Evolutionary conservation across 305 asterid species (phyloP), one percentile per base, ranked within the genome.

Genomic region (Ruellia speciosa): DNA sequence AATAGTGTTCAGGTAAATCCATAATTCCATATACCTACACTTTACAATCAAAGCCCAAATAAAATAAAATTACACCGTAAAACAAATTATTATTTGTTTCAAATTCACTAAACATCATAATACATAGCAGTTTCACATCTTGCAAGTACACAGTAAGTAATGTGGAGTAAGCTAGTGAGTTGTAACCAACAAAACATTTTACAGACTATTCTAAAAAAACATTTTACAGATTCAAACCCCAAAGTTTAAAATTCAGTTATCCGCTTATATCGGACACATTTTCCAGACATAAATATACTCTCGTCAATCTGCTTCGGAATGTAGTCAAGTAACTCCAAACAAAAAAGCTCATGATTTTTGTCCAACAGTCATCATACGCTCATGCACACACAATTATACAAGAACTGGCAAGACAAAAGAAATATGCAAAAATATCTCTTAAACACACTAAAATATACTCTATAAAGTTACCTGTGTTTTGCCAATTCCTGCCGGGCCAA

Each of bases 401-500:
- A 2, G 41, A 37, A 37, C 3, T 10, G 12, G 1, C 12, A 37
- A 1, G 9, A 37, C 1, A 37, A 37, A 37, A 10, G 41, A 6
- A 37, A 37, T 7, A 3, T 13, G 8, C 7, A 43, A n/a, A n/a
- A n/a, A 43, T 13, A n/a, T 43, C 16, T 4, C 14, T 14, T 47
- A 48, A 49, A 24, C 37, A 46, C 33, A 10, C 6, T 20, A n/a
- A 33, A 52, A 60, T 13, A 49, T 24, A 60, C 15, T 31, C n/a
- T 12, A 41, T 49, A 45, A 43, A 61, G 56, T 7, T 74, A 80
- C 96, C 79, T 85, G 96, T 59, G 95, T 88, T 80, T 85, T 88
- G 64, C 96, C 96, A 51, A 88, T 82, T 66, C 96, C 95, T n/a
- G 95, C 87, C 39, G 96, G 96, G 64, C 96, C 96, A 57, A 88